A percentile compares a stretch with the other conserved stretches of the same genome.
These are phyloP conservation scores for Candida alai DNA, from an alignment of 805 yeast species.

Conservation along the genomic window DNA sequence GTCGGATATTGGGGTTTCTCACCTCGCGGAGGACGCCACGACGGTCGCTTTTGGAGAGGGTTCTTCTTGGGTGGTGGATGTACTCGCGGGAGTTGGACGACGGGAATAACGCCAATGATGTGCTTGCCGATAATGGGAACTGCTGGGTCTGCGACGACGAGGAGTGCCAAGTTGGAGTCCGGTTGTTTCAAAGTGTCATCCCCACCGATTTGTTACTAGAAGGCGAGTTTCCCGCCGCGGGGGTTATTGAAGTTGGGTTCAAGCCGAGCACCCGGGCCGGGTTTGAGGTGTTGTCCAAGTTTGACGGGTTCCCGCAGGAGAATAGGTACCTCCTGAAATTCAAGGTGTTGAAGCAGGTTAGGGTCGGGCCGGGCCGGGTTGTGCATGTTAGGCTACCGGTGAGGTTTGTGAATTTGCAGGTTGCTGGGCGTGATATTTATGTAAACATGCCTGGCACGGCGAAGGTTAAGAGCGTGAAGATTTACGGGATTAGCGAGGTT, in stretches of 20 bases:
- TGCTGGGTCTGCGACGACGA: slow-evolving; percentile 28
- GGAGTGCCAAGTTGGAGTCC: slow-evolving; percentile 32
- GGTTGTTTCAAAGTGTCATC: slow-evolving; percentile 28
- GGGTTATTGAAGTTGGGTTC: slow-evolving; percentile 4
- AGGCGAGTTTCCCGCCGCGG: background rate
- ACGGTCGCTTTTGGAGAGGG: slow-evolving; percentile 20
- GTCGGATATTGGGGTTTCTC: slow-evolving; percentile 38
- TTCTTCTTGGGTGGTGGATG: slow-evolving; percentile 41
- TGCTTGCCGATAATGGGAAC: slow-evolving; percentile 27
- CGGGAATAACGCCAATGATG: slow-evolving; percentile 35
- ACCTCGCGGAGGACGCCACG: slow-evolving; percentile 19
- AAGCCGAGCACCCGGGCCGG: slow-evolving; percentile 5
- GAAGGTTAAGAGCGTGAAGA: slow-evolving; percentile 19
- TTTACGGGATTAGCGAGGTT: slow-evolving; percentile 28
- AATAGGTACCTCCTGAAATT: slow-evolving; percentile 6
- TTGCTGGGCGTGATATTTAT: slow-evolving; percentile 32
- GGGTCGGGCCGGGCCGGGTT: slow-evolving; percentile 3
- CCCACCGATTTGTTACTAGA: slow-evolving; percentile 32
- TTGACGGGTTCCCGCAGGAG: slow-evolving; percentile 10
- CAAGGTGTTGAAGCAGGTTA: slow-evolving; percentile 3
- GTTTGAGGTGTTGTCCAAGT: slow-evolving; percentile 4
- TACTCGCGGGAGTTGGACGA: slow-evolving; percentile 25
- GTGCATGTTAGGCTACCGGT: slow-evolving; percentile 31
- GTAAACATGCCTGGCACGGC: slow-evolving; percentile 19
- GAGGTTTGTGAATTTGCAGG: slow-evolving; percentile 28